Base-by-base conservation (phyloP, 2,329 filamentous ascomycete genomes). In the Scedosporium apiospermum region DNA sequence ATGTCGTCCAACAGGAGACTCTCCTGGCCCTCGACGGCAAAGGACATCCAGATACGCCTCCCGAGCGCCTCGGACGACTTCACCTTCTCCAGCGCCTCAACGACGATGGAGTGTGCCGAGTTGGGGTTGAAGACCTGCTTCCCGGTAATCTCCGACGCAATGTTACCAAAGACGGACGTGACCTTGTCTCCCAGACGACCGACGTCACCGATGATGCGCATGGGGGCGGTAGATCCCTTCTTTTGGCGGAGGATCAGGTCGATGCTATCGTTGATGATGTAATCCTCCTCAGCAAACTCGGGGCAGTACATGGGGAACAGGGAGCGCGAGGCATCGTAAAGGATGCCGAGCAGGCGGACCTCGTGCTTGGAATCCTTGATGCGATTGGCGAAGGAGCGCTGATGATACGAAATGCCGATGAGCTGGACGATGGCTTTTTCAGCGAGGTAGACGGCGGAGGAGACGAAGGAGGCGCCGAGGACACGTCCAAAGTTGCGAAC, bases 11-110 rank as follows among this genome's bases (percentile, higher is more conserved):
- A 75, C 67, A 84, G 90, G 7, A 99, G 80, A 0, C 88, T 80
- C 49, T 97, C 91, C 64, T 87, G 87, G 68, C 91, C 92, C 74
- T 98, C 93, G 3, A 95, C 86, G 1, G 96, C 95, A 71, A 97
- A 96, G 0, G 93, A 97, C 91, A 97, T 96, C 95, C 95, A 98
- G 65, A 98, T 88, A 70, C 95, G 89, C 67, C 86, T 88, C n/a
- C 91, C 93, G 63, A 98, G 78, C n/a, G 95, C 95, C 73, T 98
- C 93, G 0, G 92, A 91, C 6, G 91, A 90, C 64, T 83, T 82
- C 53, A 84, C 86, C 76, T 91, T 93, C 74, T 97, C 93, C 38
- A 98, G 80, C 7, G 93, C 95, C 71, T 96, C 87, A 12, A 96
- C 81, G 4, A 98, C 91, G 58, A 98, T 86, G 0, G 91, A 95